Percentiles rank a stretch among this genome's conserved stretches.
Evolutionary conservation across 352 stramenopile species (phyloP).

Genomic region (Globisporangium perplexum): DNA sequence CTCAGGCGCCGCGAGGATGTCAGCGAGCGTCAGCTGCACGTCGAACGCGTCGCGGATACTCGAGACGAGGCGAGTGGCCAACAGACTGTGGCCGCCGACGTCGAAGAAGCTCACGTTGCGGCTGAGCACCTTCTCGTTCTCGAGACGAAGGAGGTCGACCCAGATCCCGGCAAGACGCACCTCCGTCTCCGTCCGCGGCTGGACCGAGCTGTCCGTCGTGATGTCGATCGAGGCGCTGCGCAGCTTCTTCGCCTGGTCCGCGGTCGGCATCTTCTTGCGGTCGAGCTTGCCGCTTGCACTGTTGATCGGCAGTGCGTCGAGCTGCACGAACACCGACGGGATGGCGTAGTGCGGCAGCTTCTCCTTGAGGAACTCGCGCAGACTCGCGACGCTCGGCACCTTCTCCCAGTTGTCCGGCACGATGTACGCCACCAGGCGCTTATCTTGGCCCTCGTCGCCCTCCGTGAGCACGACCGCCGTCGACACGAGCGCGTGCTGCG

Average conservation of each 20-base stretch:
- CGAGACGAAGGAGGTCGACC: slow-evolving; percentile 59
- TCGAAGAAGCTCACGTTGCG: slow-evolving; percentile 76
- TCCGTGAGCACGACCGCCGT: slow-evolving; percentile 90
- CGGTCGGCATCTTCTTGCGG: slow-evolving; percentile 79
- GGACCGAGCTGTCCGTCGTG: slow-evolving; percentile 25
- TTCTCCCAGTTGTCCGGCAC: slow-evolving; percentile 71
- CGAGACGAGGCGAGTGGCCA: slow-evolving; percentile 68
- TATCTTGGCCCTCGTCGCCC: slow-evolving; percentile 78
- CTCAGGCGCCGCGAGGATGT: slow-evolving; percentile 58
- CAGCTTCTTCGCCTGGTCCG: slow-evolving; percentile 61
- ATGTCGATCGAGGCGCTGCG: slow-evolving; percentile 75
- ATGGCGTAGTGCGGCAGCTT: slow-evolving; percentile 84
- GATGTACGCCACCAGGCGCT: slow-evolving; percentile 92
- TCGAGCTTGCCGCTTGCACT: slow-evolving; percentile 87
- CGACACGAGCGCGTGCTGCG: slow-evolving; percentile 75
- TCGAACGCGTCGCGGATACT: slow-evolving; percentile 60
- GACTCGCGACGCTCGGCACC: slow-evolving; percentile 50
- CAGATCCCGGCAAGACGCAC: slow-evolving; percentile 53
- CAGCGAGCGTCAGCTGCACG: slow-evolving; percentile 66
- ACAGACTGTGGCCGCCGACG: slow-evolving; percentile 71
- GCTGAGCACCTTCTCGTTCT: slow-evolving; percentile 46
- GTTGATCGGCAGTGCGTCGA: slow-evolving; percentile 85
- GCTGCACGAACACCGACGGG: slow-evolving; percentile 71
- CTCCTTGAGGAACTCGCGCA: slow-evolving; percentile 63
- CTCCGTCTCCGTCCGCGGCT: slow-evolving; percentile 57